These are phyloP conservation scores for Pleomassaria siparia DNA, from an alignment of 2,329 filamentous ascomycete species.

Conservation along the genomic window DNA sequence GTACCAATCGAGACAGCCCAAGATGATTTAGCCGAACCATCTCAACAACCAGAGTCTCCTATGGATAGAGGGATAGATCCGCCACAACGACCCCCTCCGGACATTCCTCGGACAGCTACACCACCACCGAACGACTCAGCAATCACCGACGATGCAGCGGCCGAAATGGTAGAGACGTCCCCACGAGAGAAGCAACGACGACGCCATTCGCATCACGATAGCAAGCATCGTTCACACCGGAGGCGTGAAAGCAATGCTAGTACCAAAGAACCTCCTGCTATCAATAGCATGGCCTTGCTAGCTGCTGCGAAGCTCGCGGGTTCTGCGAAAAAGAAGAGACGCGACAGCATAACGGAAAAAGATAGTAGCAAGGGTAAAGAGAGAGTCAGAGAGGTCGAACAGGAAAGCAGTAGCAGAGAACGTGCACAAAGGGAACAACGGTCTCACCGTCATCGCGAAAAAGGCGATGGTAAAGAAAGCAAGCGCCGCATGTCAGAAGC, in stretches of 20 bases:
- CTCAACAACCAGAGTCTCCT: not conserved
- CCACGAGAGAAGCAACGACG: conserved; percentile 30
- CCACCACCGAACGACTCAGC: conserved; percentile 32
- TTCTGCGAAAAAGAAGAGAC: conserved; percentile 27
- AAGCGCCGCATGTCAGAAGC: conserved; percentile 30
- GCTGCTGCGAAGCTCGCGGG: conserved; percentile 22
- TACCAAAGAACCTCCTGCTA: conserved; percentile 25
- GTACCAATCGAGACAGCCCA: not conserved
- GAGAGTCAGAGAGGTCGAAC: conserved; percentile 21
- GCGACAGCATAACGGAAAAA: conserved; percentile 36
- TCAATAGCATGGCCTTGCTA: conserved; percentile 20
- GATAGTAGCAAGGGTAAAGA: conserved; percentile 26
- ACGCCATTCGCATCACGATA: conserved; percentile 31
- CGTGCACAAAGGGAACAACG: conserved; percentile 28
- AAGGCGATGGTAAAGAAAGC: conserved; percentile 27
- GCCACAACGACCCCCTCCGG: not conserved
- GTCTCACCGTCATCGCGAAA: conserved; percentile 30
- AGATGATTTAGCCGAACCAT: not conserved
- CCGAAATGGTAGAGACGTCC: conserved; percentile 10
- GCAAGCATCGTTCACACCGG: conserved; percentile 27
- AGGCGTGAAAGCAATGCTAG: conserved; percentile 36
- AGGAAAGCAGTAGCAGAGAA: conserved; percentile 27
- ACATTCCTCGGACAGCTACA: not conserved
- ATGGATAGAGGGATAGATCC: not conserved
- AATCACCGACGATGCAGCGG: conserved; percentile 22